Percentiles rank a stretch among this genome's conserved stretches.
phyloP scores from a whole-genome alignment of 352 stramenopile species.

The Pythium monospermum region DNA sequence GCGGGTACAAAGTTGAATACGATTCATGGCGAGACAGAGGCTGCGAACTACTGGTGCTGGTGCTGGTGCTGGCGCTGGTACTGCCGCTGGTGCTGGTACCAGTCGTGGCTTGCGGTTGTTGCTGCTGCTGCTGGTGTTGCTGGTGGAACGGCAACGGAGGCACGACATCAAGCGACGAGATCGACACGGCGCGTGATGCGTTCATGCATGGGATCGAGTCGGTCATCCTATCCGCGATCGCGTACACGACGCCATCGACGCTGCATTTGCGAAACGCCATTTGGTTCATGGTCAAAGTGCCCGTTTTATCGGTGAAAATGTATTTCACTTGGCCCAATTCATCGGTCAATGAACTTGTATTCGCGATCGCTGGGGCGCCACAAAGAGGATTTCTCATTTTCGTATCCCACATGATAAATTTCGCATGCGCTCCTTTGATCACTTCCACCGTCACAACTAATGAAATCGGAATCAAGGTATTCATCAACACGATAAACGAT shows the following conservation, averaged over 20 bases:
- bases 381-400: constrained; percentile 39
- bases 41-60: no score
- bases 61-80: no score
- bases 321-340: constrained; percentile 91
- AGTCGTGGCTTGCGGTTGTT: constrained; percentile 1
- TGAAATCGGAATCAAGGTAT: constrained; percentile 91
- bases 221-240: constrained; percentile 32
- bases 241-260: constrained; percentile 86
- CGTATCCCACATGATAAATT: constrained; percentile 77
- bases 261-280: constrained; percentile 96
- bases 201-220: constrained; percentile 20
- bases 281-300: constrained; percentile 92
- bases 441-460: constrained; percentile 88
- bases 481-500: constrained; percentile 89
- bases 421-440: constrained; percentile 67
- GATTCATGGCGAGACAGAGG: constrained; percentile 16
- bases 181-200: constrained; percentile 17
- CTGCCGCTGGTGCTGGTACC: no score
- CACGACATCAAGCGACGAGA: constrained; percentile 16
- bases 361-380: constrained; percentile 68
- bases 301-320: constrained; percentile 94
- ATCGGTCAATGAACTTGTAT: constrained; percentile 89
- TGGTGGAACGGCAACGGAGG: no score
- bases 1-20: no score
- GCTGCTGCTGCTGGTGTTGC: no score